Conservation (phyloP, 2,329 filamentous ascomycete genomes). For the Biscogniauxia sp. region DNA sequence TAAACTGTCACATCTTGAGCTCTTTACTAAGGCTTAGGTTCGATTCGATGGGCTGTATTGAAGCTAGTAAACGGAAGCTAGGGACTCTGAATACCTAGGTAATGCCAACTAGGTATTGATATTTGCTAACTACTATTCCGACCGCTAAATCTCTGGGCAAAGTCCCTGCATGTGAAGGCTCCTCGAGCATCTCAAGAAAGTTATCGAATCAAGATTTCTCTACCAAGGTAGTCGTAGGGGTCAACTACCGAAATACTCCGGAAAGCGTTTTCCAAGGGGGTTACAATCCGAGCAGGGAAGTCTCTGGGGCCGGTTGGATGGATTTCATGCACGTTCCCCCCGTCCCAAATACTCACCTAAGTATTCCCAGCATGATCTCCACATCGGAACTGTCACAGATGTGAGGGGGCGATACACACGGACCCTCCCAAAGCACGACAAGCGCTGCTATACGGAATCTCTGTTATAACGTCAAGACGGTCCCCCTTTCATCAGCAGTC, state of each 20-base stretch:
- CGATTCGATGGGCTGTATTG: background rate
- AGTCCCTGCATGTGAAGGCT: background rate
- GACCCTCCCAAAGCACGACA: slow-evolving; percentile 2
- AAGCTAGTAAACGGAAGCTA: background rate
- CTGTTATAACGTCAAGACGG: slow-evolving; percentile 2
- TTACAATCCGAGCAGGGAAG: background rate
- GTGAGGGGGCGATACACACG: slow-evolving; percentile 15
- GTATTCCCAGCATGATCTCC: slow-evolving; percentile 6
- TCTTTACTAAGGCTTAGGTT: background rate
- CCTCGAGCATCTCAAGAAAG: background rate
- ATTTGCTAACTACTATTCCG: background rate
- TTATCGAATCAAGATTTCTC: background rate
- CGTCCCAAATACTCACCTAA: slow-evolving; percentile 9
- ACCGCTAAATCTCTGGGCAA: background rate
- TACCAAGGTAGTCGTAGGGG: no score
- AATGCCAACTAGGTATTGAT: background rate
- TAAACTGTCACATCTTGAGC: background rate
- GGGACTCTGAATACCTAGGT: background rate
- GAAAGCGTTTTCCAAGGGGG: background rate
- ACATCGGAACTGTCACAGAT: slow-evolving; percentile 25
- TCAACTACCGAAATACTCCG: background rate
- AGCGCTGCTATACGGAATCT: slow-evolving; percentile 6
- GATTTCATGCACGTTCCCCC: slow-evolving; percentile 11
- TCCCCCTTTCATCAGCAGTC: background rate
- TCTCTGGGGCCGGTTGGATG: background rate